These are phyloP conservation scores for Rhytidiadelphus loreus DNA, from an alignment of 225 moss, liverwort and hornwort genomes.

Conservation along the genomic window DNA sequence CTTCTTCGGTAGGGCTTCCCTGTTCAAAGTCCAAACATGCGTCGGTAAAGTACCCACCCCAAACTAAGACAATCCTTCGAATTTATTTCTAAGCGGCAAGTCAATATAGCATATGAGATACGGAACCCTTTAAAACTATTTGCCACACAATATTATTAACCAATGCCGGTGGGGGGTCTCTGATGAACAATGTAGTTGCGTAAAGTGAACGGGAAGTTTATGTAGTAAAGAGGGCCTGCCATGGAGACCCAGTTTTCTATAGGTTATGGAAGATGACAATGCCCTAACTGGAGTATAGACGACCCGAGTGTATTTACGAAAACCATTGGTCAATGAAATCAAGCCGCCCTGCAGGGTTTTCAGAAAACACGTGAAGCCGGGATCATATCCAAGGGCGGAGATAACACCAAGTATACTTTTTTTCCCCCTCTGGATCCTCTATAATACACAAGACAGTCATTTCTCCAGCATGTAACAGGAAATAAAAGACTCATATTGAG, in stretches of 20 bases:
- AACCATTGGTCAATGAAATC: not conserved
- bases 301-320: not conserved
- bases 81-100: not conserved
- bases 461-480: not conserved
- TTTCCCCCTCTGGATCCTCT: not conserved
- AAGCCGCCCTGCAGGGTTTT: not conserved
- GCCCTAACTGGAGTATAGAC: not conserved
- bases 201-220: not conserved
- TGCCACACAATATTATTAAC: not conserved
- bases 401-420: not conserved
- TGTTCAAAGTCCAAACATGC: conserved; percentile 9
- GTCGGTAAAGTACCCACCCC: not conserved
- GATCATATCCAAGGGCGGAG: not conserved
- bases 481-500: not conserved
- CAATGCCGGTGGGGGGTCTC: not conserved
- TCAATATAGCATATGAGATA: not conserved
- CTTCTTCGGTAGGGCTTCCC: conserved; percentile 18
- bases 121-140: not conserved
- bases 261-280: not conserved
- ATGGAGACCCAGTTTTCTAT: not conserved
- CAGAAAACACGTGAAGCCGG: not conserved
- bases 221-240: too few species aligned
- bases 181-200: not conserved
- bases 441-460: not conserved
- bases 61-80: not conserved